Percentiles rank a stretch among this genome's conserved stretches.
phyloP scores from a whole-genome alignment of 2,329 filamentous ascomycete species.

The Pestalotiopsis sp. region DNA sequence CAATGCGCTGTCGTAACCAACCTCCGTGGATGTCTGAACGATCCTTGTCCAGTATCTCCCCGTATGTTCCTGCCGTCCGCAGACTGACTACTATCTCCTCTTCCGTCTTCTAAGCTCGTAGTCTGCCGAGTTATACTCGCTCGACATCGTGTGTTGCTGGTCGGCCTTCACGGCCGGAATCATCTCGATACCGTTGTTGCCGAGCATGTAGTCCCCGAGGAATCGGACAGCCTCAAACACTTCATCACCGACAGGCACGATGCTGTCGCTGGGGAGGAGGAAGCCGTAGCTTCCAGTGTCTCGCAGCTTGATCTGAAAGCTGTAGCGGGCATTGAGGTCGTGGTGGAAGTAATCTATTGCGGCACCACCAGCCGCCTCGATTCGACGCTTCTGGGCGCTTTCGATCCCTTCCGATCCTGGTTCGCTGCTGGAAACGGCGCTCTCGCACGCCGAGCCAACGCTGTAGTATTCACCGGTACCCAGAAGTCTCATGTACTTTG shows the following conservation, averaged over 20 bases:
- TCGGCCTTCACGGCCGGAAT: background rate
- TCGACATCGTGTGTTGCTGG: background rate
- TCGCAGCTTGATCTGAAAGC: conserved; percentile 91
- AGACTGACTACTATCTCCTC: background rate
- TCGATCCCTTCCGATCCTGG: conserved; percentile 20
- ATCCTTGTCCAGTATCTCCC: background rate
- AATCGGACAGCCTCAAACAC: conserved; percentile 81
- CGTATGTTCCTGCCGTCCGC: background rate
- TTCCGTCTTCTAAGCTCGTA: conserved; percentile 2
- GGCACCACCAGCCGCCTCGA: conserved; percentile 80
- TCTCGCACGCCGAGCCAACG: conserved; percentile 85
- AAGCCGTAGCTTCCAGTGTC: conserved; percentile 96
- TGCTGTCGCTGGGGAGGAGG: conserved; percentile 81
- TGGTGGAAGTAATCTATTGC: conserved; percentile 97
- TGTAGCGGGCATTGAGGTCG: conserved; percentile 77
- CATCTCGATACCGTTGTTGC: conserved; percentile 57
- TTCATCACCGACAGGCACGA: conserved; percentile 87
- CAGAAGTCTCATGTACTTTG: conserved; percentile 79
- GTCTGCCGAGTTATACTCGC: background rate
- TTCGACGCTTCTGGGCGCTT: conserved; percentile 40
- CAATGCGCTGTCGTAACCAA: background rate
- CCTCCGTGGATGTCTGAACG: background rate
- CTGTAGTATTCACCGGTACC: conserved; percentile 75
- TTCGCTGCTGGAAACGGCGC: conserved; percentile 55
- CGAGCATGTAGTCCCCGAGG: conserved; percentile 77